These are phyloP conservation scores for Davidsoniella eucalypti DNA, from an alignment of 2,329 filamentous ascomycete genomes.

Conservation along the genomic window DNA sequence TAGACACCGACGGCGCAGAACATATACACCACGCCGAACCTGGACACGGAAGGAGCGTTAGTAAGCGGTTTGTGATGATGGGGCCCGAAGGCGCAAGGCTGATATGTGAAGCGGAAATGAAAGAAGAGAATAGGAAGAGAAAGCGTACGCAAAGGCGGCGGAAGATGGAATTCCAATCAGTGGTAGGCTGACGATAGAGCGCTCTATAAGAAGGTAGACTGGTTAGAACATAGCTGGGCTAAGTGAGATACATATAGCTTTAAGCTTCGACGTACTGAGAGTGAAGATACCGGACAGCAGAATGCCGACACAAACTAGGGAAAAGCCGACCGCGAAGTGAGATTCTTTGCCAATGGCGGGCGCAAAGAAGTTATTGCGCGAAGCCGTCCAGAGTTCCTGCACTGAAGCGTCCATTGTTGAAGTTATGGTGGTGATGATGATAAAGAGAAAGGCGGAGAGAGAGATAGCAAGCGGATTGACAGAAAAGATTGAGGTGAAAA, in stretches of 20 bases:
- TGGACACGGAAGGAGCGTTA: constrained; percentile 22
- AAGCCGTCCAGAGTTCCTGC: constrained; percentile 84
- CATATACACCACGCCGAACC: constrained; percentile 92
- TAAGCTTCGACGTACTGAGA: constrained; percentile 46
- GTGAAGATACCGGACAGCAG: constrained; percentile 65
- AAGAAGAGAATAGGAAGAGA: constrained; percentile 1
- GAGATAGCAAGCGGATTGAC: not conserved
- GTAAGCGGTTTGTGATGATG: not conserved
- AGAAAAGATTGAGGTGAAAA: not conserved
- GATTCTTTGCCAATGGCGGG: constrained; percentile 64
- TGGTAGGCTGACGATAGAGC: constrained; percentile 60
- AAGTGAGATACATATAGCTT: not conserved
- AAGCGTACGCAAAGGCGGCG: constrained; percentile 68
- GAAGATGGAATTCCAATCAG: constrained; percentile 75
- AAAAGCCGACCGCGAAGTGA: constrained; percentile 70
- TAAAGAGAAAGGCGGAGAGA: not conserved
- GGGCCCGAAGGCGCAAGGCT: not conserved
- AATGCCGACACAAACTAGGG: constrained; percentile 56
- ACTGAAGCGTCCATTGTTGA: constrained; percentile 56
- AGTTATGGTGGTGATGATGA: constrained; percentile 20
- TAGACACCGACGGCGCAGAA: constrained; percentile 98
- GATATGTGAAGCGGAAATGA: not conserved
- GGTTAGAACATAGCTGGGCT: not conserved
- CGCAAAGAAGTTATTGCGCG: constrained; percentile 69
- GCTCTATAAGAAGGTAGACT: constrained; percentile 38